Conservation (phyloP, 2,329 filamentous ascomycete species). For the Drechmeria coniospora region DNA sequence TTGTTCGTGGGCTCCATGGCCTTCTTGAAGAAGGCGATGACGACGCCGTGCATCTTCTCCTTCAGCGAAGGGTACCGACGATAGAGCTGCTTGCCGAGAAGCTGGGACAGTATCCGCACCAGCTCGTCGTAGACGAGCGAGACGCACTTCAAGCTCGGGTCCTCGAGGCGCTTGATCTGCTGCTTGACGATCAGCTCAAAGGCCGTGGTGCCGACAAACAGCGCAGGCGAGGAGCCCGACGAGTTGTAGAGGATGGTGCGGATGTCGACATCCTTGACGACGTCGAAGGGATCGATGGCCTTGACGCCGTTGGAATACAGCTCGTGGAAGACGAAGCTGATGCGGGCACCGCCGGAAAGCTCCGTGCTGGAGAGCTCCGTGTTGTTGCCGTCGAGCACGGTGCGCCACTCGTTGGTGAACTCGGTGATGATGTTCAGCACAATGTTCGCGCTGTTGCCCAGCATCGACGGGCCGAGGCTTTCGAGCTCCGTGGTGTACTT, state of each 20-base stretch:
- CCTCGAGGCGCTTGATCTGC: constrained; percentile 91
- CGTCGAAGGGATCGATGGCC: constrained; percentile 92
- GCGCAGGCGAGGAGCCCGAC: constrained; percentile 88
- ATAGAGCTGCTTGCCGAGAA: constrained; percentile 80
- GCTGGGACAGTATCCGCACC: constrained; percentile 82
- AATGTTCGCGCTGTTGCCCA: constrained; percentile 92
- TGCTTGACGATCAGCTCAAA: constrained; percentile 98
- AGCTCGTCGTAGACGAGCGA: constrained; percentile 95
- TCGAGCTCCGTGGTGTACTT: constrained; percentile 78
- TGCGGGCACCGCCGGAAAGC: constrained; percentile 90
- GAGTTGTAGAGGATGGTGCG: constrained; percentile 97
- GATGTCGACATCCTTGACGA: constrained; percentile 95
- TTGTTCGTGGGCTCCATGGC: constrained; percentile 98
- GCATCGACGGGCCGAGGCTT: constrained; percentile 78
- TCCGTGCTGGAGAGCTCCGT: constrained; percentile 89
- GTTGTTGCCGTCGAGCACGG: constrained; percentile 91
- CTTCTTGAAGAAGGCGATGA: constrained; percentile 94
- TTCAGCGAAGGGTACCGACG: constrained; percentile 86
- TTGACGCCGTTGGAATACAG: constrained; percentile 96
- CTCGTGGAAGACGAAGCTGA: constrained; percentile 98
- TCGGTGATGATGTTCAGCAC: constrained; percentile 98
- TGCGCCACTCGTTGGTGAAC: constrained; percentile 95
- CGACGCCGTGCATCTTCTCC: constrained; percentile 89
- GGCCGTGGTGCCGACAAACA: constrained; percentile 95
- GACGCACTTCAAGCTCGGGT: constrained; percentile 93